A percentile compares a stretch with the other conserved stretches of the same genome.
Evolutionary conservation across 257 asterid genomes (phyloP).

Genomic region (Misopates orontium): DNA sequence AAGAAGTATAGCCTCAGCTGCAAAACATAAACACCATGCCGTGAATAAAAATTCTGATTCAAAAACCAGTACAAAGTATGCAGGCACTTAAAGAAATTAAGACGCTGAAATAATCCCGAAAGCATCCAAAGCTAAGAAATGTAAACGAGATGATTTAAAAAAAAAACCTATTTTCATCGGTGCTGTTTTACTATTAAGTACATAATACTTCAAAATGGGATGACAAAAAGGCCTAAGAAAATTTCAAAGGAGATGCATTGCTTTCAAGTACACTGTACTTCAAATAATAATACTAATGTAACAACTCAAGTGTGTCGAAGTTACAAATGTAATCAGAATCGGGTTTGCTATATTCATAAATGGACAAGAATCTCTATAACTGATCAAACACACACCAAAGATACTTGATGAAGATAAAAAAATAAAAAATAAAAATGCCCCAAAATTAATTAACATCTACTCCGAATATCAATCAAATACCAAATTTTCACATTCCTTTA

Average conservation of each 20-base stretch:
- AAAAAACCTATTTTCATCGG: no score
- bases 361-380: neutral
- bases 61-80: neutral
- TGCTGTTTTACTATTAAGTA: no score
- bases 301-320: neutral
- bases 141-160: neutral
- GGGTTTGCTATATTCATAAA: neutral
- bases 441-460: neutral
- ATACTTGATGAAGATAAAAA: no score
- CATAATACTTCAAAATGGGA: no score
- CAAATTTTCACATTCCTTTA: no score
- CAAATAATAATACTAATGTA: neutral
- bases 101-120: neutral
- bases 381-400: neutral
- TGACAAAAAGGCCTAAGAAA: no score
- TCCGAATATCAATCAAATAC: neutral
- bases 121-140: neutral
- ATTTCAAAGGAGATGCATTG: no score
- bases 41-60: neutral
- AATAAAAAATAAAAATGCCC: neutral
- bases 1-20: slow-evolving; percentile 94
- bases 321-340: neutral
- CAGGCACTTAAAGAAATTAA: neutral
- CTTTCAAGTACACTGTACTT: neutral
- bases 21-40: slow-evolving; percentile 24